A percentile compares a stretch with the other conserved stretches of the same genome.
Conservation (phyloP, 768 basidiomycete genomes). For the Phaeolepiota aurea region DNA sequence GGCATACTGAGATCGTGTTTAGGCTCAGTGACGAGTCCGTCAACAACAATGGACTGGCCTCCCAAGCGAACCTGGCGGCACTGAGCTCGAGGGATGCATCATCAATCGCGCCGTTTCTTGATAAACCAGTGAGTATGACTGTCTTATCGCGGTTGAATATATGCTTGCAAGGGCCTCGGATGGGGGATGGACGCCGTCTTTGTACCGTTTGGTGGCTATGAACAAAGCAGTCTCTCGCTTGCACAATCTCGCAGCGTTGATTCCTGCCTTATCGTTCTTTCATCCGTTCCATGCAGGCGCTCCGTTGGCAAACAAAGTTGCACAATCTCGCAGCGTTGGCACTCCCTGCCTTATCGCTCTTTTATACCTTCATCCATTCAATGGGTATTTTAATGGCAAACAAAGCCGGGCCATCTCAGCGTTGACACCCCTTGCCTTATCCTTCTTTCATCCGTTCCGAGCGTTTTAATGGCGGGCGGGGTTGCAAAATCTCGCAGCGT, state of each 20-base stretch:
- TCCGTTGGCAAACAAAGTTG: too few species aligned
- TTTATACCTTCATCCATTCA: too few species aligned
- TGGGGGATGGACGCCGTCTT: too few species aligned
- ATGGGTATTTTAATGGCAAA: too few species aligned
- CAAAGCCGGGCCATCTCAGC: too few species aligned
- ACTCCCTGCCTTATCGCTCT: neutral
- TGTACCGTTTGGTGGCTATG: too few species aligned
- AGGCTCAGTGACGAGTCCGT: constrained; percentile 7
- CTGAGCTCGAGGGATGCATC: neutral
- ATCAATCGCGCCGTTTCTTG: neutral
- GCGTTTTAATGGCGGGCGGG: too few species aligned
- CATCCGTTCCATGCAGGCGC: too few species aligned
- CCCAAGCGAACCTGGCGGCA: neutral
- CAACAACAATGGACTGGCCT: constrained; percentile 6
- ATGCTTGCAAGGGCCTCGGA: neutral
- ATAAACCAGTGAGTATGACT: neutral
- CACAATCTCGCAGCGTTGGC: neutral
- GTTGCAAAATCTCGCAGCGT: neutral
- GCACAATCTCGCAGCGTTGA: neutral
- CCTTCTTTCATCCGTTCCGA: neutral
- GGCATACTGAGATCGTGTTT: neutral
- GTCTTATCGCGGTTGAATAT: neutral
- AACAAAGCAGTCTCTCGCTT: too few species aligned
- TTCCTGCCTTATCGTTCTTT: neutral
- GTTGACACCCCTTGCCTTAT: too few species aligned